Evolutionary conservation across 2,329 filamentous ascomycete species (phyloP), one percentile per base, ranked within the genome.

Genomic region (Sphaerulina populicola): DNA sequence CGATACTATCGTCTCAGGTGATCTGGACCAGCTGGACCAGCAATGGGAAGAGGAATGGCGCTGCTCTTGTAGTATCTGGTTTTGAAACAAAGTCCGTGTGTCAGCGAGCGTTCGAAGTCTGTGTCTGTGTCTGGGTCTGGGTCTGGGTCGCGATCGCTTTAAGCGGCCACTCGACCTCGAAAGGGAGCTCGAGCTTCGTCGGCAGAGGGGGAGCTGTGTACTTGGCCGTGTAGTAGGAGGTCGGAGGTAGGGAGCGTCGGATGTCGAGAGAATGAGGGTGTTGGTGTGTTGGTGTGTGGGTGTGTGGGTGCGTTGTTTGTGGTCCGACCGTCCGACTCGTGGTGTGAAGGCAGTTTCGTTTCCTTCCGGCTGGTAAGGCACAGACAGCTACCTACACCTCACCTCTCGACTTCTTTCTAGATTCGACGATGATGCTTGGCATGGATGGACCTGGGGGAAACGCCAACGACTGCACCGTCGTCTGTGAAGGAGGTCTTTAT

Each of bases 251-350:
- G 37, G 37, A 39, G 12, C 31, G 31, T 35, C 31, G 7, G 31
- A 35, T 35, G 8, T 35, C 7, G 37, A 48, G 37, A 21, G 45
- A 9, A 21, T 37, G 41, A 29, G 35, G 9, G 41, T 37, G 48
- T 33, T 44, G 33, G 44, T 29, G 47, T 45, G 18, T 44, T 44
- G 48, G 48, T 44, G 41, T 37, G 48, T 33, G 40, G 33, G 44
- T 29, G 47, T 45, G 18, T 44, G 39, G 48, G 48, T 44, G n/a
- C 12, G 35, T 39, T 48, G 37, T 48, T 33, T 41, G 45, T 48
- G 37, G 30, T 48, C 30, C 14, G 30, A 30, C 21, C 8, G 18
- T 48, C 30, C 14, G 30, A 30, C 21, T 15, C 14, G 37, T 39
- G 12, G 15, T 11, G 12, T 23, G 15, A 27, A 27, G 15, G 39